Conservation (phyloP, 2,329 filamentous ascomycete genomes). For the Grosmannia serpens region DNA sequence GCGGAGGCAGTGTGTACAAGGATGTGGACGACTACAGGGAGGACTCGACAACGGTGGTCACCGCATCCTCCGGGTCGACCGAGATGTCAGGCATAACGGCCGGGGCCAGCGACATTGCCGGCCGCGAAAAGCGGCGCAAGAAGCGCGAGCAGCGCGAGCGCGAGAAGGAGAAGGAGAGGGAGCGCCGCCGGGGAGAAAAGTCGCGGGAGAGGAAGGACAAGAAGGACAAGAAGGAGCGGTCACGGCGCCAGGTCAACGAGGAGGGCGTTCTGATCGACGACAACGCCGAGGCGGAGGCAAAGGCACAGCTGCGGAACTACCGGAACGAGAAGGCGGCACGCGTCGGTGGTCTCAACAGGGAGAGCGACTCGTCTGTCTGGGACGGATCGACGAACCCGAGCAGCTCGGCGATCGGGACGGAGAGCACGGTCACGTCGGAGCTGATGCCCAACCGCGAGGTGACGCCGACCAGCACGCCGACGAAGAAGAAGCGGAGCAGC, state of each 20-base stretch:
- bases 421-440: constrained; percentile 44
- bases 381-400: constrained; percentile 62
- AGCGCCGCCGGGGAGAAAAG: constrained; percentile 24
- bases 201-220: constrained; percentile 29
- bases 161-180: constrained; percentile 31
- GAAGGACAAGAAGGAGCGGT: constrained; percentile 16
- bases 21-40: constrained; percentile 45
- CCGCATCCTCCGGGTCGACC: constrained; percentile 18
- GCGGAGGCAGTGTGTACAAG: constrained; percentile 77
- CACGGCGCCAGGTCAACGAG: constrained; percentile 36
- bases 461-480: constrained; percentile 43
- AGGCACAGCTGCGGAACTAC: constrained; percentile 67
- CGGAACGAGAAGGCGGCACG: constrained; percentile 75
- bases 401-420: constrained; percentile 29
- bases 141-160: constrained; percentile 44
- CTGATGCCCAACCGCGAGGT: constrained; percentile 46
- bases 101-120: constrained; percentile 42
- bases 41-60: constrained; percentile 27
- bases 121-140: constrained; percentile 40
- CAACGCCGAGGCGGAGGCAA: constrained; percentile 49
- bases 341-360: constrained; percentile 80
- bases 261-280: constrained; percentile 54
- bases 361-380: constrained; percentile 67
- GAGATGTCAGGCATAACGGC: constrained; percentile 43
- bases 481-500: constrained; percentile 22